Evolutionary conservation across 1,284 basidiomycete species (phyloP), one percentile per base, ranked within the genome.

Genomic region (Apiotrichum veenhuisii): DNA sequence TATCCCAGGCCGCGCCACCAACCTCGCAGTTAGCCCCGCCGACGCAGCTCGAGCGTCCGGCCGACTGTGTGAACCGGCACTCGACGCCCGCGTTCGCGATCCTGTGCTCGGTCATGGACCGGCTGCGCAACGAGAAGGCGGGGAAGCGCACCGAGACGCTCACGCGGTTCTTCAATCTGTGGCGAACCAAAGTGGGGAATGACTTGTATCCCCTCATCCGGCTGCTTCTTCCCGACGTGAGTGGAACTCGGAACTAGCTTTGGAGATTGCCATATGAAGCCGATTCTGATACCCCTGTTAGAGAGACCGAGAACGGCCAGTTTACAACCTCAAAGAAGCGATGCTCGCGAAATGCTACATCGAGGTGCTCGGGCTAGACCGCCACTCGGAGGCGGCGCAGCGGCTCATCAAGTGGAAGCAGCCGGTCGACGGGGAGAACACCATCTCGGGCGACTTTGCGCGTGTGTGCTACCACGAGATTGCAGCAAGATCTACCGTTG

Each of bases 241-340:
- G 78, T 61, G 8, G 17, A 12, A 18, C 4, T n/a, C 12, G 33
- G 14, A 2, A 11, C 26, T 36, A 18, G 50, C 26, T 11, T 10
- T n/a, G n/a, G n/a, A n/a, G n/a, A n/a, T n/a, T n/a, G n/a, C n/a
- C 23, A 45, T 23, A 8, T 37, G 36, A 4, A 37, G 1, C 5
- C 30, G 15, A 11, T 20, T 17, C 20, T 47, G 44, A 50, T 48
- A 20, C 33, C 14, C n/a, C 36, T 1, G 15, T 7, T 71, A 96
- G 91, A 88, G 91, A 82, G 93, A 97, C 72, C 82, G 87, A 36
- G 90, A 95, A 63, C 84, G 93, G 50, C 83, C 89, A 0, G 86
- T 91, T 0, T 97, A 96, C 74, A 89, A 89, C 11, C 74, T 95
- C 62, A 96, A 96, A 73, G 94, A 97, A 78, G 87, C 88, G 75